These are phyloP conservation scores for Coemansia sp. DNA, from an alignment of 192 early-diverging fungal species.

Conservation along the genomic window DNA sequence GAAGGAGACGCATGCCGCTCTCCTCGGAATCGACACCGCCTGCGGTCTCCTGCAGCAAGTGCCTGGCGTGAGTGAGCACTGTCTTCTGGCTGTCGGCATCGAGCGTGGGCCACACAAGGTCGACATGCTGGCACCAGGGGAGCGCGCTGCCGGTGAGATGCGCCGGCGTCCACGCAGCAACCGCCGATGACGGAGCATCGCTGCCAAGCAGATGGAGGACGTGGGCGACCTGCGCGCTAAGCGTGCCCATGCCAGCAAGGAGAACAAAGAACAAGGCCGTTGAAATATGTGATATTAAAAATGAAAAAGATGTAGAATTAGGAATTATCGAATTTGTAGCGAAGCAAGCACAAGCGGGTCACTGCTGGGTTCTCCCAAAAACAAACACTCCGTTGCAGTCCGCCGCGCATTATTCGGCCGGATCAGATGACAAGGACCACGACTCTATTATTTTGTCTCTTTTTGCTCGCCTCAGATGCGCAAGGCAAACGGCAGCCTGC, in stretches of 20 bases:
- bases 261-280: not conserved
- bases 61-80: conserved; percentile 7
- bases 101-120: conserved; percentile 32
- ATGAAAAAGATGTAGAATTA: too few relatives aligned
- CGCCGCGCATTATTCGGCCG: not conserved
- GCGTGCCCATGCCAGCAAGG: conserved; percentile 16
- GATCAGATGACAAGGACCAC: not conserved
- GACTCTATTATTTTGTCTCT: too few relatives aligned
- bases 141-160: conserved; percentile 9
- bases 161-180: conserved; percentile 13
- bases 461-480: conserved; percentile 19
- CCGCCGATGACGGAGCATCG: conserved; percentile 3
- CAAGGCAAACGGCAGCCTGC: conserved; percentile 34
- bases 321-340: too few relatives aligned
- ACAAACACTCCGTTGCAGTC: too few relatives aligned
- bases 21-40: not conserved
- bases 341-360: too few relatives aligned
- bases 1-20: not conserved
- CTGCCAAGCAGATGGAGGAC: conserved; percentile 16
- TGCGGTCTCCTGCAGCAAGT: conserved; percentile 2
- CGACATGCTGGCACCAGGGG: conserved; percentile 35
- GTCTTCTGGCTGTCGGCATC: not conserved
- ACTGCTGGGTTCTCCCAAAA: too few relatives aligned
- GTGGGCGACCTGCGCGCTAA: conserved; percentile 38
- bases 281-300: too few relatives aligned